Conservation (phyloP, 2,329 filamentous ascomycete species). For the Pseudogymnoascus sp. region DNA sequence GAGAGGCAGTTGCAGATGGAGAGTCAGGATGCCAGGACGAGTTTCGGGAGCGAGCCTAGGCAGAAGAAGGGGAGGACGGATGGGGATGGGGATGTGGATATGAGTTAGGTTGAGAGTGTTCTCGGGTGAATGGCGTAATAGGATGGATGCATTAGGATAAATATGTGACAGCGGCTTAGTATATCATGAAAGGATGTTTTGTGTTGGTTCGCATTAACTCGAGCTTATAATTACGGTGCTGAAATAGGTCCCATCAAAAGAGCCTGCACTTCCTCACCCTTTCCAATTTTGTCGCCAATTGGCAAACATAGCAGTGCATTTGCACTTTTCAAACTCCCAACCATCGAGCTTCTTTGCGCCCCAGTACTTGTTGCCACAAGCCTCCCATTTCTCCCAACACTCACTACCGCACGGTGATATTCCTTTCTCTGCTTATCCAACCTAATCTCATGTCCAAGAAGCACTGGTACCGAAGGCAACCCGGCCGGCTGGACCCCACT, state of each 20-base stretch:
- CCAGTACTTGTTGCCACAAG: slow-evolving; percentile 78
- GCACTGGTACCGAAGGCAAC: slow-evolving; percentile 65
- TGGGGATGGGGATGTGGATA: slow-evolving; percentile 26
- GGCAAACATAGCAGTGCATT: slow-evolving; percentile 75
- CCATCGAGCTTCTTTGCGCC: slow-evolving; percentile 79
- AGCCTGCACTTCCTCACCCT: slow-evolving; percentile 68
- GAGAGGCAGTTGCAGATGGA: slow-evolving; percentile 31
- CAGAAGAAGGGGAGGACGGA: slow-evolving; percentile 16
- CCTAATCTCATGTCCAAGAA: slow-evolving; percentile 63
- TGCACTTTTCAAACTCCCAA: slow-evolving; percentile 81
- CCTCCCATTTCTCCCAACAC: slow-evolving; percentile 57
- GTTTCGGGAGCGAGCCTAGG: slow-evolving; percentile 17
- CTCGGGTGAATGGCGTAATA: slow-evolving; percentile 5
- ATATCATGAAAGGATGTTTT: not conserved
- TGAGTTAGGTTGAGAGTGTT: slow-evolving; percentile 17
- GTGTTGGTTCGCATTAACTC: slow-evolving; percentile 17
- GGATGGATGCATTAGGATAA: slow-evolving; percentile 9
- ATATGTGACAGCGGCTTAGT: not conserved
- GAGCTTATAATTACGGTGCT: not conserved
- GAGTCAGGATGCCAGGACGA: slow-evolving; percentile 22
- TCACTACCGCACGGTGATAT: slow-evolving; percentile 80
- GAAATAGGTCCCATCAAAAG: slow-evolving; percentile 62
- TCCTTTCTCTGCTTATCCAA: slow-evolving; percentile 74
- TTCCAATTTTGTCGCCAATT: slow-evolving; percentile 48
- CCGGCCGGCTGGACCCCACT: slow-evolving; percentile 63